Evolutionary conservation across 2,329 filamentous ascomycete species (phyloP), one percentile per base, ranked within the genome.

Genomic region (Fusarium heterosporum): DNA sequence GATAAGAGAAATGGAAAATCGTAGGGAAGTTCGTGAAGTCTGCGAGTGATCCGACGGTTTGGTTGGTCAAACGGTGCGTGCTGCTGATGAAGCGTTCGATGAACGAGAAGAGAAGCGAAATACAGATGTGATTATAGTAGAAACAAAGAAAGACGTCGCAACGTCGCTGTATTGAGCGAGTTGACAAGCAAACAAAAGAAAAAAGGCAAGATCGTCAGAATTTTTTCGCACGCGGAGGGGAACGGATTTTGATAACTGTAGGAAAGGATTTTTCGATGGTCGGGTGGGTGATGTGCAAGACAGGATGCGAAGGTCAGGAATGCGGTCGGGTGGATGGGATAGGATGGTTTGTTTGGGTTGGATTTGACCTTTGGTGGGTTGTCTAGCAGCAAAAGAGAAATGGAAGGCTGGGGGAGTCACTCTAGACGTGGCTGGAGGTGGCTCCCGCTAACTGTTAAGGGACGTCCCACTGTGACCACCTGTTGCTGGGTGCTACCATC

Each of bases 361-460:
- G 55, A 32, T 50, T 39, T 57, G 30, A 26, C 32, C 32, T 56
- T 62, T 50, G 50, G 60, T 62, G 60, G 58, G 60, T 22, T 26
- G 36, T 17, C 43, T n/a, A 39, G 41, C 38, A 57, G 64, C 56
- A 74, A 70, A 69, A 57, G 60, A 73, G 48, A 61, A 61, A 54
- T 61, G 40, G 58, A 75, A 75, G 73, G 73, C 73, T 75, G 73
- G 73, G 73, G 71, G 65, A 56, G 49, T 64, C 52, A 63, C 52
- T 69, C 62, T 69, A 45, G 66, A 68, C 66, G 73, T 74, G 73
- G 73, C 73, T 75, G 73, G 71, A 68, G 62, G 68, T 58, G 60
- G 64, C 64, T 62, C 66, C 70, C 61, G 55, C 71, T 73, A 72
- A 62, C 66, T 72, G 53, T 47, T 69, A 69, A 69, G 64, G 70